Evolutionary conservation across 306 rosid genomes (phyloP).

Genomic region (Dalbergia oliveri): DNA sequence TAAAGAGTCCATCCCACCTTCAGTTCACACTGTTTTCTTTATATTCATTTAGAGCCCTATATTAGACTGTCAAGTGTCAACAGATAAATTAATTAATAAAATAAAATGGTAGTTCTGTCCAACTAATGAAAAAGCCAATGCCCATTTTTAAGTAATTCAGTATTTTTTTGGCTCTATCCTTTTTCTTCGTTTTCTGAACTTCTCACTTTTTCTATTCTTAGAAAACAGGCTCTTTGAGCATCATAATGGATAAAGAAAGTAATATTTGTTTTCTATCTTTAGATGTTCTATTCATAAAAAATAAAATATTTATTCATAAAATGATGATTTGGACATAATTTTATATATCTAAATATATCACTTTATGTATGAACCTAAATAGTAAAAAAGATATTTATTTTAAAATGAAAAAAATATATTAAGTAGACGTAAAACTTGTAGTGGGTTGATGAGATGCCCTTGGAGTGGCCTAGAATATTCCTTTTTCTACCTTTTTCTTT

Average conservation of each 20-base stretch:
- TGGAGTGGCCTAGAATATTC: conserved; percentile 59
- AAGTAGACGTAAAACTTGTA: not conserved
- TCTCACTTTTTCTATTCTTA: not conserved
- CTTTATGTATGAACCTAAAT: too few species aligned
- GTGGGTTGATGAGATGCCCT: conserved; percentile 56
- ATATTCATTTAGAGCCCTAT: not conserved
- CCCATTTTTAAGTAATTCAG: not conserved
- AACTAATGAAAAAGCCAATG: not conserved
- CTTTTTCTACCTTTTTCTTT: conserved; percentile 14
- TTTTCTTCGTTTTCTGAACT: not conserved
- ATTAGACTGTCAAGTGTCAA: not conserved
- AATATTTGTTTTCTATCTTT: conserved; percentile 26
- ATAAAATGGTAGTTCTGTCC: not conserved
- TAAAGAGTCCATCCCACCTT: conserved; percentile 5
- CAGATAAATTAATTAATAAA: not conserved
- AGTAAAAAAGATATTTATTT: too few species aligned
- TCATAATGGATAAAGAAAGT: conserved; percentile 44
- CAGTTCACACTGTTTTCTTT: not conserved
- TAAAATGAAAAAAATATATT: too few species aligned
- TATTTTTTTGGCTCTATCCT: not conserved
- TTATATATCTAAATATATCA: too few species aligned
- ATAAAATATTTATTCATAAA: not conserved
- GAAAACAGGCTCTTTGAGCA: conserved; percentile 30
- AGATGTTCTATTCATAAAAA: conserved; percentile 23
- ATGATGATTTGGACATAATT: too few species aligned